phyloP scores from a whole-genome alignment of 2,329 filamentous ascomycete species.

The Lasiodiplodia citricola region DNA sequence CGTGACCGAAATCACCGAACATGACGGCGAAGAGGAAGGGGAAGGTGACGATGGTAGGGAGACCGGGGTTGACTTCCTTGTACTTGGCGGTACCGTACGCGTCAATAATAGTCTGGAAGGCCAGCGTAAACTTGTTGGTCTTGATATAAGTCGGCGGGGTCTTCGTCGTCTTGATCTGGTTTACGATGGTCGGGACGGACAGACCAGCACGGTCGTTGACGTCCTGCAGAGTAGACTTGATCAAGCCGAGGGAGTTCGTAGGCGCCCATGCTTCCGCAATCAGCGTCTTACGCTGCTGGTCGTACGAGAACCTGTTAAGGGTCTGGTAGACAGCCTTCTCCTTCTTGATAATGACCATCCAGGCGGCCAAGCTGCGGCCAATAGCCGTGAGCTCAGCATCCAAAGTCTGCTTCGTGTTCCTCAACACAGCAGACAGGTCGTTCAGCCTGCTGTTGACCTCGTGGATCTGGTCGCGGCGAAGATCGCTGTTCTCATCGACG shows the following conservation, averaged over 20 bases:
- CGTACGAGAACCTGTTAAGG: conserved; percentile 95
- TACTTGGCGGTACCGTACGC: conserved; percentile 98
- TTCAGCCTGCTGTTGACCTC: conserved; percentile 94
- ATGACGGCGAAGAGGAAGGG: conserved; percentile 99
- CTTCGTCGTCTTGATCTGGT: conserved; percentile 96
- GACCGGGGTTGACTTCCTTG: conserved; percentile 92
- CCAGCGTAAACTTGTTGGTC: conserved; percentile 98
- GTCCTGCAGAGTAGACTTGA: conserved; percentile 92
- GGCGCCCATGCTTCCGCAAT: conserved; percentile 99
- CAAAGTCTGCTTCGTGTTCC: conserved; percentile 93
- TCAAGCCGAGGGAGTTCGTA: conserved; percentile 84
- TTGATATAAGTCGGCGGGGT: conserved; percentile 96
- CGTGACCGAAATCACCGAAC: conserved; percentile 98
- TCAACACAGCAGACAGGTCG: conserved; percentile 89
- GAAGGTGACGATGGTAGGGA: conserved; percentile 96
- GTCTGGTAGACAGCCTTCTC: conserved; percentile 98
- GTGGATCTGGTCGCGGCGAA: conserved; percentile 93
- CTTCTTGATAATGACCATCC: conserved; percentile 98
- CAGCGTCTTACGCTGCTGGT: conserved; percentile 90
- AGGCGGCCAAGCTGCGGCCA: conserved; percentile 86
- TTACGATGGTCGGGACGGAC: conserved; percentile 98
- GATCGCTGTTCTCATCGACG: conserved; percentile 95
- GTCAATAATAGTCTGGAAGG: conserved; percentile 98
- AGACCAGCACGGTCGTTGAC: conserved; percentile 95
- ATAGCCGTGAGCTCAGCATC: conserved; percentile 94